Base-by-base conservation (phyloP, 2,329 filamentous ascomycete genomes). In the Calonectria pseudoturangicola region DNA sequence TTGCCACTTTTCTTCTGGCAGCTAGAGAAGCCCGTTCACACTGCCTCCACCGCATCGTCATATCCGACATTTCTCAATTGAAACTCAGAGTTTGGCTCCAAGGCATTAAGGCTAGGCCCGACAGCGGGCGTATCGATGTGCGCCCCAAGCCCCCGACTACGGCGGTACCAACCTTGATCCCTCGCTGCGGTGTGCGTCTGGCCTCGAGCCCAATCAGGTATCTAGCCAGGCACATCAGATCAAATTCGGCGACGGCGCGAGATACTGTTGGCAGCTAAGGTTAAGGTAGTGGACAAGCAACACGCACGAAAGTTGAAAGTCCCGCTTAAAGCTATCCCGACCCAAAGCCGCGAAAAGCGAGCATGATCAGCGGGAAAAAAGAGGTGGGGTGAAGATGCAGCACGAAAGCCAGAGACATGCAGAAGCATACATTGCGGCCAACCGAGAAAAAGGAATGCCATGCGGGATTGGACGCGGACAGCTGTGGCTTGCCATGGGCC, bases 251-350 rank as follows among this genome's bases (percentile, higher is more conserved):
- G 56, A 56, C 51, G 36, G 65, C 58, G 39, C 58, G 39, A 47
- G 21, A 63, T 56, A 39, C 48, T 21, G 64, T 48, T 48, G 54
- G 41, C 25, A 71, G 48, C 54, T 71, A 71, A 71, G 56, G 69
- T 71, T 71, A 71, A 71, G 69, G 69, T 71, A 64, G 50, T 36
- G 41, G 63, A 58, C 64, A 63, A 68, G 50, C 69, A 63, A 56
- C 54, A 64, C 28, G 60, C 41, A 56, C 48, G 50, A 56, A 41
- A 27, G 60, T 50, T 30, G n/a, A 28, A 25, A 51, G 54, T 45
- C 43, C 66, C 66, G 51, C 66, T 28, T 28, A 28, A 36, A 45
- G 21, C n/a, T 25, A n/a, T 43, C 60, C 63, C 51, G 16, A 54
- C 41, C 33, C 30, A 43, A 21, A 67, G 64, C 69, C 69, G 54